phyloP scores from a whole-genome alignment of 768 basidiomycete genomes.

The Dioszegia aurantiaca region DNA sequence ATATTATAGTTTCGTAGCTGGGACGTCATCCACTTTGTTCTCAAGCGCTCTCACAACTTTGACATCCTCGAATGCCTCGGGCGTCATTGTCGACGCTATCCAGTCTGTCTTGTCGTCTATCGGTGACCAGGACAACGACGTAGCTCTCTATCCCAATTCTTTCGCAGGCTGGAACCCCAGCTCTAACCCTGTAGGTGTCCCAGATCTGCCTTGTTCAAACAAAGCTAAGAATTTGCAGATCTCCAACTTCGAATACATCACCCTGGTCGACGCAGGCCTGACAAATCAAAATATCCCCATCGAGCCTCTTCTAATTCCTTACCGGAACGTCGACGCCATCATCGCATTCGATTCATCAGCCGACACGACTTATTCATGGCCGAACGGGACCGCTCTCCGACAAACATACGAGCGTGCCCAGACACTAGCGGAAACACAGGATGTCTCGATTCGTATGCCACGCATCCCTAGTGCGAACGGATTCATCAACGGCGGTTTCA shows the following conservation, averaged over 20 bases:
- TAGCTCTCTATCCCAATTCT: constrained; percentile 50
- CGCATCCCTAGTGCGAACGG: constrained; percentile 45
- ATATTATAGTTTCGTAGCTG: constrained; percentile 62
- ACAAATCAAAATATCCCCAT: constrained; percentile 61
- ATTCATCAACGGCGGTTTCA: constrained; percentile 48
- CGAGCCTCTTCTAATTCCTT: constrained; percentile 67
- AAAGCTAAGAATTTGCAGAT: constrained; percentile 23
- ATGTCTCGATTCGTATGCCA: constrained; percentile 45
- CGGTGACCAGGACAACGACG: constrained; percentile 45
- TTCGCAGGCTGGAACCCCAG: constrained; percentile 44
- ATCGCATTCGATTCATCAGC: constrained; percentile 66
- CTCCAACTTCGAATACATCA: constrained; percentile 39
- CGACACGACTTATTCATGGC: constrained; percentile 59
- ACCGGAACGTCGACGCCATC: constrained; percentile 69
- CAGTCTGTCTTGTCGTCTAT: constrained; percentile 34
- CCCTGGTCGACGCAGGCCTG: constrained; percentile 51
- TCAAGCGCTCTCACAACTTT: constrained; percentile 43
- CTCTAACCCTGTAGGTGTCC: constrained; percentile 41
- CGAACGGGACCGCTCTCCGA: constrained; percentile 63
- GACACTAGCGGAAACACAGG: constrained; percentile 20
- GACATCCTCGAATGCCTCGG: constrained; percentile 28
- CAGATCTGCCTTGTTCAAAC: neutral
- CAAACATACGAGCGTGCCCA: constrained; percentile 38
- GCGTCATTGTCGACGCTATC: constrained; percentile 43
- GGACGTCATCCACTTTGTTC: constrained; percentile 59